Conservation (phyloP, 169 alveolate species). For the Eimeria tenella region DNA sequence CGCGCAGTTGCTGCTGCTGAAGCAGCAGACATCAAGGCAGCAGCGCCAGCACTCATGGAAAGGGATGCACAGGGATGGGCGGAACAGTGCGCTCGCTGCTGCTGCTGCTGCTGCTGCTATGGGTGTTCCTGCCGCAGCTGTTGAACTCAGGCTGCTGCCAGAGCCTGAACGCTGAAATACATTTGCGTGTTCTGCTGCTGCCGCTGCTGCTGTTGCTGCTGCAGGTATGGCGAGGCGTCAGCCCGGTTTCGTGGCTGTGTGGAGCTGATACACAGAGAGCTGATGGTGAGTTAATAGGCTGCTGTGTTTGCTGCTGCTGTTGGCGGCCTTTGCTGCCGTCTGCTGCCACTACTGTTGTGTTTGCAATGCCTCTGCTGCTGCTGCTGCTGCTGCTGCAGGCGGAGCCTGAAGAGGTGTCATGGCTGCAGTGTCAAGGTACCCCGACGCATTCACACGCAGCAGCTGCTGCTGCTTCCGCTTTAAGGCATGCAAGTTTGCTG, state of each 20-base stretch:
- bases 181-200: not conserved
- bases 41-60: conserved; percentile 3
- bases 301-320: conserved; percentile 27
- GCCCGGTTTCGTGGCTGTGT: conserved; percentile 49
- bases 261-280: conserved; percentile 38
- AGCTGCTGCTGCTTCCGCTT: conserved; percentile 32
- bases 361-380: not conserved
- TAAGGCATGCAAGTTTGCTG: not conserved
- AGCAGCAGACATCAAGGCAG: not conserved
- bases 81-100: conserved; percentile 6
- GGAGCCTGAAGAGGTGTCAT: conserved; percentile 34
- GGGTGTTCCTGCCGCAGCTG: not conserved
- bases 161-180: not conserved
- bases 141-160: not conserved
- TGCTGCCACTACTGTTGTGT: not conserved
- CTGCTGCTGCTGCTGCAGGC: conserved; percentile 53
- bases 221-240: conserved; percentile 65
- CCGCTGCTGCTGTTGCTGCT: not conserved
- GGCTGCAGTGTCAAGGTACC: conserved; percentile 26
- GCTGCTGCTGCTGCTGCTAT: not conserved
- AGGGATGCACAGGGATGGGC: conserved; percentile 34
- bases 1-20: not conserved
- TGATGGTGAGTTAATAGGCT: conserved; percentile 25
- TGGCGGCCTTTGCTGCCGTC: conserved; percentile 8
- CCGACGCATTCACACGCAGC: not conserved